These are phyloP conservation scores for Aspergillus indologenus DNA, from an alignment of 495 filamentous ascomycete species.

Conservation along the genomic window DNA sequence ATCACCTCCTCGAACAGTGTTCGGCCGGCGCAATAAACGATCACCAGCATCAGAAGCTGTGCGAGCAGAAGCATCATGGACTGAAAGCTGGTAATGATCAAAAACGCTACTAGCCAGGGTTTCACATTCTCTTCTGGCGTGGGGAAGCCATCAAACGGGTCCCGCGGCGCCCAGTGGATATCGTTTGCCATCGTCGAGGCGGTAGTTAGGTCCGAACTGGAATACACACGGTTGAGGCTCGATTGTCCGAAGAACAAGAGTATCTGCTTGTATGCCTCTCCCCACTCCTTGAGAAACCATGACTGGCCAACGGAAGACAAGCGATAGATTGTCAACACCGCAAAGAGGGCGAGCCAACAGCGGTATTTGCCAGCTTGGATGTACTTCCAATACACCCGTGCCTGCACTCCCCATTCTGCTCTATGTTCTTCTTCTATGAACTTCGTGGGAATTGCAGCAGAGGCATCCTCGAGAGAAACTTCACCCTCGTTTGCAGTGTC, in stretches of 20 bases:
- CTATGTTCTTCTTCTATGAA: slow-evolving; percentile 81
- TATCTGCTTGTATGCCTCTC: slow-evolving; percentile 61
- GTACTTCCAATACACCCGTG: slow-evolving; percentile 76
- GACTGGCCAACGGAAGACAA: slow-evolving; percentile 56
- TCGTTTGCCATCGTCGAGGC: slow-evolving; percentile 9
- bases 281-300: slow-evolving; percentile 86
- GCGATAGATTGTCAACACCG: slow-evolving; percentile 58
- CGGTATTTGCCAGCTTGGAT: slow-evolving; percentile 69
- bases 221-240: not conserved
- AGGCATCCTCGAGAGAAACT: slow-evolving; percentile 37
- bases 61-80: slow-evolving; percentile 52
- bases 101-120: slow-evolving; percentile 71
- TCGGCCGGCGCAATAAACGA: slow-evolving; percentile 72
- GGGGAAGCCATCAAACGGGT: slow-evolving; percentile 57
- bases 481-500: slow-evolving; percentile 38
- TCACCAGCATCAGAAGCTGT: slow-evolving; percentile 61
- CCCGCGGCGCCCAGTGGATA: slow-evolving; percentile 24
- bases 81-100: slow-evolving; percentile 56
- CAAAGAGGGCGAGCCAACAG: slow-evolving; percentile 65
- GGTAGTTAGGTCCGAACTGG: slow-evolving; percentile 3
- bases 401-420: slow-evolving; percentile 70
- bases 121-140: slow-evolving; percentile 61
- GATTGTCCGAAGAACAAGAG: slow-evolving; percentile 15
- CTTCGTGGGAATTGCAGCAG: slow-evolving; percentile 59
- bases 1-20: slow-evolving; percentile 67